Base-by-base conservation (phyloP, 164 flowering plant genomes). In the Annona squamosa region DNA sequence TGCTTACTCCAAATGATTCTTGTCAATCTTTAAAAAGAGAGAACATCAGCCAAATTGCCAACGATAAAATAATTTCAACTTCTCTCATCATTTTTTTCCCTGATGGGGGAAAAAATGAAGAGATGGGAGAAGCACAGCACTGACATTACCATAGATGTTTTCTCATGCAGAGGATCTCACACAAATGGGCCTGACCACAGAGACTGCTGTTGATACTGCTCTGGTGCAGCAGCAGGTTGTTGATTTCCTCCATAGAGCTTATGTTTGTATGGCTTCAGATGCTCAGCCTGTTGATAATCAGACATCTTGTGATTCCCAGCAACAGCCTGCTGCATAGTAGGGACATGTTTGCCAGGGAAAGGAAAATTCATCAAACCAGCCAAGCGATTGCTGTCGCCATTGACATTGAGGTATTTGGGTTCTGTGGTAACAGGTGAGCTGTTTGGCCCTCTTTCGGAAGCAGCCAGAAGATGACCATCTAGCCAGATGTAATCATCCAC, bases 401-500 rank as follows among this genome's bases (percentile, higher is more conserved):
- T 56, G 13, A 7, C 43, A 65, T 65, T 10, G 4, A 52, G 37
- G 44, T 13, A 16, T 4, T 45, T 44, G 9, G 62, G 52, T 63
- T 42, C 67, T 16, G 3, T 46, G 17, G 6, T 43, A 46, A 61
- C 46, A n/a, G 63, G 43, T 76, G 74, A 82, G 67, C 71, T 71
- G n/a, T 71, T 80, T 43, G 77, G 74, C 19, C 76, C 84, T 47
- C 79, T 79, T 18, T 76, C 79, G 1, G 63, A 71, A 18, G 86
- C 74, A 26, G 90, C 81, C 73, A 85, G 59, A 74, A 87, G 89
- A 85, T 90, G 89, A 10, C 90, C 98, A 85, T 93, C 97, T 73
- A 91, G 80, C 97, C 97, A 91, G 78, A 93, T 89, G 77, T 93
- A 89, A 79, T 92, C 92, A 84, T 92, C 99, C 76, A 83, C 68